Base-by-base conservation (phyloP, 805 yeast species). In the Tetrapisispora iriomotensis region DNA sequence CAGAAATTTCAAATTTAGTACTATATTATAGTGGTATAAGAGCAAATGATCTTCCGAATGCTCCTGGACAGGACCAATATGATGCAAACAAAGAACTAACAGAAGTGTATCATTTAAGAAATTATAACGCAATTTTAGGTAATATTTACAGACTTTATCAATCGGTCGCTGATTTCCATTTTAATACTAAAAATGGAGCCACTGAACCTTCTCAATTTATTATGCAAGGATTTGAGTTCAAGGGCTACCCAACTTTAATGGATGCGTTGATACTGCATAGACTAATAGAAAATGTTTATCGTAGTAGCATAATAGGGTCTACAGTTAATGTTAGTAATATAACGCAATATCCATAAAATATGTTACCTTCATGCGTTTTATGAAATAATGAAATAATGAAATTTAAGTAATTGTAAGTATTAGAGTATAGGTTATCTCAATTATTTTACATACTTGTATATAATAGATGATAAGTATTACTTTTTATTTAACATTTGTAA, bases 31-130 rank as follows among this genome's bases (percentile, higher is more conserved):
- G 55, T 39, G 61, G 61, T 32, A 40, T 43, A 8, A 50, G 50
- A 27, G 42, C 45, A 15, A 42, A 50, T 30, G 56, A 47, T n/a
- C 14, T 31, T 8, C 43, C 45, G 23, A 14, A 25, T 27, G 41
- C 45, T 26, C 29, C 28, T 9, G 43, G 40, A 8, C 36, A 39
- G 12, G 41, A 22, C 8, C 37, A 29, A 5, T 43, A 47, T 21
- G 56, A 55, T 35, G 40, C 50, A 13, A 54, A 45, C 8, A 50
- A 53, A 24, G 60, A 55, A 39, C 43, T 56, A 7, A 54, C 50
- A 47, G 61, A 55, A 40, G 59, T 55, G 10, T 57, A 55, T 39
- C 61, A 57, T 43, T 38, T 57, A 34, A 46, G 55, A 38, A 57
- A 55, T 42, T 57, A 57, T 40, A 55, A 55, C 39, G 58, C 59